Percentiles rank a stretch among this genome's conserved stretches.
phyloP scores from a whole-genome alignment of 352 stramenopile species.

The Globisporangium uncinulatum region DNA sequence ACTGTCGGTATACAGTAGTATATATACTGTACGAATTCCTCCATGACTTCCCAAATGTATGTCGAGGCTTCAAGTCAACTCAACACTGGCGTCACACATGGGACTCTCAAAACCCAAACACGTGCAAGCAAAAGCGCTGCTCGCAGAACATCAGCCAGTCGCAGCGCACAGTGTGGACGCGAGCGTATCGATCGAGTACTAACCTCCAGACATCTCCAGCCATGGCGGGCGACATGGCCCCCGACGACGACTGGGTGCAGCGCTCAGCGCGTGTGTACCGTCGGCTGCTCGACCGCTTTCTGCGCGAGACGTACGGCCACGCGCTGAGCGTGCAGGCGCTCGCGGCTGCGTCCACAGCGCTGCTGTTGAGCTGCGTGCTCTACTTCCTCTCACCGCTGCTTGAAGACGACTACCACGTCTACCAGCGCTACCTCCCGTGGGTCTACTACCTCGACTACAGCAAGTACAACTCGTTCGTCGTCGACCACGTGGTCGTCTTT shows the following conservation, averaged over 20 bases:
- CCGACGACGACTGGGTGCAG: conserved; percentile 13
- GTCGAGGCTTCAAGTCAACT: no score
- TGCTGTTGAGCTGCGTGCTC: conserved; percentile 46
- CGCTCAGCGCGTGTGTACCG: conserved; percentile 15
- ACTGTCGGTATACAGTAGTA: no score
- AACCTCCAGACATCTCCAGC: no score
- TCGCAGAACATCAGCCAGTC: no score
- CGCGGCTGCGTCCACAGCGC: conserved; percentile 29
- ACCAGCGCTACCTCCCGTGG: conserved; percentile 49
- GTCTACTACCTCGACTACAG: conserved; percentile 48
- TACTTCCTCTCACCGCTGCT: conserved; percentile 53
- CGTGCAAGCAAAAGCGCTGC: no score
- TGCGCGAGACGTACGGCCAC: conserved; percentile 56
- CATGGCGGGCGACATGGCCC: neutral
- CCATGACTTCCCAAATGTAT: no score
- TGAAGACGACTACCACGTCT: conserved; percentile 44
- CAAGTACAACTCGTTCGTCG: conserved; percentile 66
- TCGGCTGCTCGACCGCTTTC: conserved; percentile 28
- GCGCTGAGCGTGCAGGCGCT: conserved; percentile 48
- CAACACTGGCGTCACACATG: no score
- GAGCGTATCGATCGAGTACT: no score
- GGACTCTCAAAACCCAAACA: no score
- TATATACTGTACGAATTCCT: no score
- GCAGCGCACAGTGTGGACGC: no score
- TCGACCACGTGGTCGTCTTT: conserved; percentile 68